Evolutionary conservation across 208 protist genomes (phyloP), one percentile per base, ranked within the genome.

Genomic region (Tritrichomonas foetus): DNA sequence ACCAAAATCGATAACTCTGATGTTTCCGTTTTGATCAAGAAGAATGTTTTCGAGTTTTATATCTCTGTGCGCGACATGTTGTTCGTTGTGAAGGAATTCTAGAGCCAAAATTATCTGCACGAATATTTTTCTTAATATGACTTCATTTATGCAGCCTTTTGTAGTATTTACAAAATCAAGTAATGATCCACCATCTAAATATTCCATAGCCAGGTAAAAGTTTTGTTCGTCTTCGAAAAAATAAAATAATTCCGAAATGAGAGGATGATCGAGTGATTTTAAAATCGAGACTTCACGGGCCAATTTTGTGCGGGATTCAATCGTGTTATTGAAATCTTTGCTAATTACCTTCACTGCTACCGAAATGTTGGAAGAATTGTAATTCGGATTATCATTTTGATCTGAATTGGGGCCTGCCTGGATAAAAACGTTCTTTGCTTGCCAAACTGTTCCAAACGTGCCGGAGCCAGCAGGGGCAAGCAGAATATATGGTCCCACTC

Each of bases 31-130:
- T 16, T 0, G 1, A 36, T 89, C 47, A 0, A 89, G 14, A 36
- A 89, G 47, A 27, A 89, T 57, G 30, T 89, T 89, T 50, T 89
- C 78, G 39, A 57, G 47, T 57, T 89, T 89, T 13, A 89, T 20
- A 36, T 89, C 47, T 30, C 74, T 1, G 41, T 82, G 74, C 11
- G 74, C 41, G 22, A 82, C 74, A 82, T 82, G 74, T 0, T n/a
- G 74, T 22, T 50, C 41, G 30, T 49, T 9, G 16, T 82, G 33
- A 50, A 82, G 74, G 27, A 47, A 82, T 82, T 82, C 11, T 11
- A 50, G 3, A 39, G 74, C 74, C 20, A 30, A 20, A 82, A 82
- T 82, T 30, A 82, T 44, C 41, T 82, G 74, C 5, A 61, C 53
- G 53, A 61, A 61, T 22, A 61, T 61, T 16, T 61, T 61, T 61